These are phyloP conservation scores for Xylariaceae sp. DNA, from an alignment of 2,329 filamentous ascomycete genomes.

Conservation along the genomic window DNA sequence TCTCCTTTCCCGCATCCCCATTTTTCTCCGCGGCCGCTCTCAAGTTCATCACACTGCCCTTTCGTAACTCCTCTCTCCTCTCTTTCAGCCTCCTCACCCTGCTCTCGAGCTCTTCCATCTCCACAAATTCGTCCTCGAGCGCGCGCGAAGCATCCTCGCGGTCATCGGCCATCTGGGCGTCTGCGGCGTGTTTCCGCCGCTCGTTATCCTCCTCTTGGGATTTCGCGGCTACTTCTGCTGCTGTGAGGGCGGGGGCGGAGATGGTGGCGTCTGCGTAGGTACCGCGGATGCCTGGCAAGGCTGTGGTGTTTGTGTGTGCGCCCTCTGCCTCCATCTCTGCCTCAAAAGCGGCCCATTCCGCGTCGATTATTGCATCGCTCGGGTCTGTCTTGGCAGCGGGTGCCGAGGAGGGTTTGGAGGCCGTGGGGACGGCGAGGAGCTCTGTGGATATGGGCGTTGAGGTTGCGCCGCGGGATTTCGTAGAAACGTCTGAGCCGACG, in stretches of 20 bases:
- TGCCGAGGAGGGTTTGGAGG: background rate
- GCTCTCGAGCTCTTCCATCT: constrained; percentile 77
- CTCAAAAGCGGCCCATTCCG: constrained; percentile 85
- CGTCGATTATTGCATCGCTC: constrained; percentile 44
- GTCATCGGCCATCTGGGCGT: constrained; percentile 61
- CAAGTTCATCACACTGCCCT: constrained; percentile 28
- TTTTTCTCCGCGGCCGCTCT: constrained; percentile 29
- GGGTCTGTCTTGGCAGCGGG: background rate
- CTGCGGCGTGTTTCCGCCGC: constrained; percentile 50
- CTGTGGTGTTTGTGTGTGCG: constrained; percentile 19
- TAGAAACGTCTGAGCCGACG: constrained; percentile 24
- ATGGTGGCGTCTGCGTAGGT: constrained; percentile 55
- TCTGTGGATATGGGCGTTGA: constrained; percentile 26
- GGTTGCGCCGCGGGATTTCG: constrained; percentile 7
- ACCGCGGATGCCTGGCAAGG: constrained; percentile 23
- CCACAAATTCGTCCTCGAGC: constrained; percentile 74
- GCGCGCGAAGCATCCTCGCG: constrained; percentile 72
- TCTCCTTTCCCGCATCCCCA: constrained; percentile 27
- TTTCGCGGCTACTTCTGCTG: constrained; percentile 59
- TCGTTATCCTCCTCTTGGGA: constrained; percentile 50
- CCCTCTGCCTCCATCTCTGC: constrained; percentile 64
- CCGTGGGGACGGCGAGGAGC: constrained; percentile 11
- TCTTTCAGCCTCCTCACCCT: constrained; percentile 68
- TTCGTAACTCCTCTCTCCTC: constrained; percentile 64
- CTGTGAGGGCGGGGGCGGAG: constrained; percentile 65